Evolutionary conservation across 1,284 basidiomycete species (phyloP), one percentile per base, ranked within the genome.

Genomic region (Sanguinoderma infundibulare): DNA sequence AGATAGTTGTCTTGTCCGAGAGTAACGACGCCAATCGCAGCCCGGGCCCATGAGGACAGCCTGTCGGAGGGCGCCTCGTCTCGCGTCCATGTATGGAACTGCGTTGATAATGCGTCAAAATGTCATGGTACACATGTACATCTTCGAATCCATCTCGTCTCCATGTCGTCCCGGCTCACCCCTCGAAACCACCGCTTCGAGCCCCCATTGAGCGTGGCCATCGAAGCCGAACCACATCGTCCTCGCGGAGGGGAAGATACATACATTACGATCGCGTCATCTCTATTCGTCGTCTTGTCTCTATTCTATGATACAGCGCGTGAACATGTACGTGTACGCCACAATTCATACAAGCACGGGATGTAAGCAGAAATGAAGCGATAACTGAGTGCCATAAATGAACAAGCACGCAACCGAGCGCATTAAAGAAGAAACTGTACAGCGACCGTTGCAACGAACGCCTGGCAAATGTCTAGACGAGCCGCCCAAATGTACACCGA

Each of bases 1-100:
- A 53, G 22, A 73, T 74, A 26, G 69, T 72, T 24, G 65, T 69
- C 5, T 60, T 74, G 2, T 65, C 59, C 20, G 67, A 67, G 26
- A 42, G 42, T 57, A 28, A 26, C 46, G 46, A 47, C 26, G 28
- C 6, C 28, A 28, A 49, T 32, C 28, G 46, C 46, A 49, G n/a
- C 26, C 40, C 17, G 15, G 9, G 28, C 44, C 40, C 53, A 26
- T 47, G 44, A 55, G 15, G 50, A 9, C 47, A 17, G 26, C 47
- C 5, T 5, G 42, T 12, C 8, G 20, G 8, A 8, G 17, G 28
- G 4, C 17, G 15, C 12, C 34, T 52, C 50, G 10, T 24, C 50
- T 22, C 50, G 49, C 32, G 6, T 20, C 1, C 36, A 30, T 35
- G 15, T 5, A 26, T n/a, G n/a, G n/a, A n/a, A n/a, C n/a, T n/a